phyloP scores from a whole-genome alignment of 352 stramenopile genomes.

The Pythium pyrilobum region DNA sequence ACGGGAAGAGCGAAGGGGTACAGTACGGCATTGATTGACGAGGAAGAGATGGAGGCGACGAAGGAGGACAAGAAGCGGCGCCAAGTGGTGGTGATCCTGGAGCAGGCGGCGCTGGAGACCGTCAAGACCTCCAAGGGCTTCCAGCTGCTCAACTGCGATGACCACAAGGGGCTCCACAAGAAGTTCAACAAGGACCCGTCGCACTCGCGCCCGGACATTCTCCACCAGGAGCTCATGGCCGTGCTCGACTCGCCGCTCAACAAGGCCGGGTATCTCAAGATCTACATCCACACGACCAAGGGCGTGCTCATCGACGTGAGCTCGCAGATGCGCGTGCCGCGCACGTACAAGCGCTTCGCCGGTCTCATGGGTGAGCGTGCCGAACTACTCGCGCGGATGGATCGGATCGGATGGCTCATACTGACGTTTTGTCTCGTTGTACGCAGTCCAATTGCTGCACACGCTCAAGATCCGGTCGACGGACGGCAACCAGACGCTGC shows the following conservation, averaged over 20 bases:
- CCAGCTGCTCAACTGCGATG: conserved; percentile 99
- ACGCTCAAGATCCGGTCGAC: conserved; percentile 99
- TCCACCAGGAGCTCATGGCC: conserved; percentile 98
- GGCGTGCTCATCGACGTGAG: conserved; percentile 99
- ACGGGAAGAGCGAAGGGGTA: conserved; percentile 7
- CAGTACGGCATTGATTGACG: background rate
- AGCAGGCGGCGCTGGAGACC: conserved; percentile 98
- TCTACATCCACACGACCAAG: conserved; percentile 96
- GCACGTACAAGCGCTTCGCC: conserved; percentile 99
- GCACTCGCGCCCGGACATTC: conserved; percentile 97
- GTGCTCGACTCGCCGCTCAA: conserved; percentile 99
- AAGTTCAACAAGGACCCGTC: conserved; percentile 96
- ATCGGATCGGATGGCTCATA: background rate
- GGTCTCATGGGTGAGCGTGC: conserved; percentile 90
- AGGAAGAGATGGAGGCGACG: conserved; percentile 8
- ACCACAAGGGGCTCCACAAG: conserved; percentile 95
- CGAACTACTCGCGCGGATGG: no score
- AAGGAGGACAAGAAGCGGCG: conserved; percentile 70
- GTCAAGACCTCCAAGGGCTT: conserved; percentile 99
- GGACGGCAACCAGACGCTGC: conserved; percentile 94
- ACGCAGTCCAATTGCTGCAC: conserved; percentile 98
- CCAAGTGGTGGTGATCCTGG: conserved; percentile 96
- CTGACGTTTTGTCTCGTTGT: conserved; percentile 21
- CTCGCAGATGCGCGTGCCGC: conserved; percentile 96
- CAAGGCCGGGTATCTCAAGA: conserved; percentile 97